Evolutionary conservation across 2,329 filamentous ascomycete species (phyloP).

Genomic region (Epichloe brachyelytri): DNA sequence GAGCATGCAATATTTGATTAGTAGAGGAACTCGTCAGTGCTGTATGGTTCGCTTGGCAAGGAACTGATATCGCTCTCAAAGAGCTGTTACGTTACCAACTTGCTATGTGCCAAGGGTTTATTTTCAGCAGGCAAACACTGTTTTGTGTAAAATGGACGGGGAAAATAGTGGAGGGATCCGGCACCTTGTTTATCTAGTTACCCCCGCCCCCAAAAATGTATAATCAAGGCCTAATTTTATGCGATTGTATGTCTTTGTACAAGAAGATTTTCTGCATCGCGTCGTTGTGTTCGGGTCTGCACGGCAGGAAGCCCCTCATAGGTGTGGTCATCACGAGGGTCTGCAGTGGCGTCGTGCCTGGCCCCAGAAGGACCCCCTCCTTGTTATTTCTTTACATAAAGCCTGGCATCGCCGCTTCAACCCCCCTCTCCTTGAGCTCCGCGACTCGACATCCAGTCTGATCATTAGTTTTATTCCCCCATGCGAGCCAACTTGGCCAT

Average conservation of each 20-base stretch:
- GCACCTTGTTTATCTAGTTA: not conserved
- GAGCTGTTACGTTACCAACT: not conserved
- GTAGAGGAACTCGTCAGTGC: not conserved
- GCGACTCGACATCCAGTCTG: not conserved
- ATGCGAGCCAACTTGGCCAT: not conserved
- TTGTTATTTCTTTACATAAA: not conserved
- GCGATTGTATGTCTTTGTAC: not conserved
- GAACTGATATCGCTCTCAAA: not conserved
- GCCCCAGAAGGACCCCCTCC: not conserved
- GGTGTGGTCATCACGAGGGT: slow-evolving; percentile 4
- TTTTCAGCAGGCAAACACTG: not conserved
- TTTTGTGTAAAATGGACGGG: not conserved
- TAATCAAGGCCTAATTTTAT: not conserved
- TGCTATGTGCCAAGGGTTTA: not conserved
- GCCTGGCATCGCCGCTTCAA: not conserved
- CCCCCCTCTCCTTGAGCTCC: not conserved
- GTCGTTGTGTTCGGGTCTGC: not conserved
- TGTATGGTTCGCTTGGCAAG: not conserved
- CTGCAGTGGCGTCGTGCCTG: slow-evolving; percentile 4
- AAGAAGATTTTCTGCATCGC: not conserved
- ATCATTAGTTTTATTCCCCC: not conserved
- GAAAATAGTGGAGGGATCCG: not conserved
- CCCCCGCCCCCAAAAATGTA: not conserved
- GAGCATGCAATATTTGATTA: not conserved
- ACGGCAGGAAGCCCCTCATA: not conserved